Evolutionary conservation across 768 basidiomycete genomes (phyloP).

Genomic region (Termitomyces sp.): DNA sequence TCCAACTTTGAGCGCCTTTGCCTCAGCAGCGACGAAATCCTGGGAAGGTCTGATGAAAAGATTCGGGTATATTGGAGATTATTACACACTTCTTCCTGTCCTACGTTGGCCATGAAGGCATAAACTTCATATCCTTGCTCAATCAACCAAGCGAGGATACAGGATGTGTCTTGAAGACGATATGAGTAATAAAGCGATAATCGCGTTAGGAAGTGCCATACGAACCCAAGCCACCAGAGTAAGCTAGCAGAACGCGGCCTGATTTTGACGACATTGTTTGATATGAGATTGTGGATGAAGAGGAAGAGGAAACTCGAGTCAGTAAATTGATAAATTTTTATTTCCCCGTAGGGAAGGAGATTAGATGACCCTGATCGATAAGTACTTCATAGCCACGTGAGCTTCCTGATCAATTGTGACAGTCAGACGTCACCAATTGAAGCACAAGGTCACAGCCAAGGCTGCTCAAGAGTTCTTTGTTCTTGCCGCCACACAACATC

Average conservation of each 20-base stretch:
- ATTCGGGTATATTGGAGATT: neutral
- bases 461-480: neutral
- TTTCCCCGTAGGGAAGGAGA: neutral
- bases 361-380: constrained; percentile 9
- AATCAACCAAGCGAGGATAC: constrained; percentile 98
- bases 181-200: constrained; percentile 13
- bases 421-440: neutral
- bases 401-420: neutral
- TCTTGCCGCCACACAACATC: neutral
- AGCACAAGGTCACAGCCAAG: neutral
- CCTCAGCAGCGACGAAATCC: constrained; percentile 91
- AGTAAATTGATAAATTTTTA: too few species aligned
- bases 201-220: constrained; percentile 27
- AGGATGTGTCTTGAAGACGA: constrained; percentile 78
- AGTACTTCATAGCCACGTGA: constrained; percentile 6
- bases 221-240: constrained; percentile 96
- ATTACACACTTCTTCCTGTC: constrained; percentile 73
- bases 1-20: constrained; percentile 86
- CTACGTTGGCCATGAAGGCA: constrained; percentile 96
- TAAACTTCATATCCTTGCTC: constrained; percentile 97
- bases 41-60: constrained; percentile 24
- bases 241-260: constrained; percentile 93
- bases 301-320: neutral
- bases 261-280: constrained; percentile 43
- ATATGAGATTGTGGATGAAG: neutral